A percentile compares a stretch with the other conserved stretches of the same genome.
phyloP scores from a whole-genome alignment of 1,284 basidiomycete species.

The Paramarasmius palmivorus region DNA sequence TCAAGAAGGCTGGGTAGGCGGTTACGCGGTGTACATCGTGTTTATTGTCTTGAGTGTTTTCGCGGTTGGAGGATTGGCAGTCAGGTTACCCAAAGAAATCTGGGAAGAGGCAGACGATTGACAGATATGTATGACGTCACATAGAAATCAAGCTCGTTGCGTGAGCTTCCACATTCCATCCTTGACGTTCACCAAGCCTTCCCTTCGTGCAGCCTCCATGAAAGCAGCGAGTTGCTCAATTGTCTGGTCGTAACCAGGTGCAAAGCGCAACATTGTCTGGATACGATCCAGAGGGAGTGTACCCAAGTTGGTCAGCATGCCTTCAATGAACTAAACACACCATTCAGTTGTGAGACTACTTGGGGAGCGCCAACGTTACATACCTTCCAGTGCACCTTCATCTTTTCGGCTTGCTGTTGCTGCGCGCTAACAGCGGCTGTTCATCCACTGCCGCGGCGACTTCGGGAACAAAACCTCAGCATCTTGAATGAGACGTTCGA shows the following conservation, averaged over 20 bases:
- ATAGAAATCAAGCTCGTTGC: conserved; percentile 7
- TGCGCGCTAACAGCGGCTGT: too few species aligned
- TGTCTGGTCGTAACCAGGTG: conserved; percentile 76
- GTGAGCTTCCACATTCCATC: conserved; percentile 75
- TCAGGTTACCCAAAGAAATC: conserved; percentile 29
- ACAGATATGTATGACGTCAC: too few species aligned
- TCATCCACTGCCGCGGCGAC: conserved; percentile 39
- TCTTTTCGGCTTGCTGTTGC: conserved; percentile 80
- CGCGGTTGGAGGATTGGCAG: conserved; percentile 32
- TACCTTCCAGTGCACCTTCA: conserved; percentile 79
- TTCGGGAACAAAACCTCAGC: conserved; percentile 5
- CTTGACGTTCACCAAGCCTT: conserved; percentile 70
- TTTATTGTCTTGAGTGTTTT: conserved; percentile 29
- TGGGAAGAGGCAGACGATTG: conserved; percentile 26
- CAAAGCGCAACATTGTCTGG: conserved; percentile 81
- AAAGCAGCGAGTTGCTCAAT: conserved; percentile 75
- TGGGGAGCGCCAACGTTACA: too few species aligned
- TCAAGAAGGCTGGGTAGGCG: conserved; percentile 41
- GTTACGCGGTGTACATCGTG: conserved; percentile 44
- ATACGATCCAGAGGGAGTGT: conserved; percentile 73
- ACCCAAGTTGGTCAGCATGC: conserved; percentile 84
- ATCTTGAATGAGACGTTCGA: too few species aligned
- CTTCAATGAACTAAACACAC: conserved; percentile 66
- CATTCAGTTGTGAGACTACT: too few species aligned
- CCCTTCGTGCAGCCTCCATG: conserved; percentile 75